Base-by-base conservation (phyloP, 2,329 filamentous ascomycete species). In the Westerdykella aurantiaca region DNA sequence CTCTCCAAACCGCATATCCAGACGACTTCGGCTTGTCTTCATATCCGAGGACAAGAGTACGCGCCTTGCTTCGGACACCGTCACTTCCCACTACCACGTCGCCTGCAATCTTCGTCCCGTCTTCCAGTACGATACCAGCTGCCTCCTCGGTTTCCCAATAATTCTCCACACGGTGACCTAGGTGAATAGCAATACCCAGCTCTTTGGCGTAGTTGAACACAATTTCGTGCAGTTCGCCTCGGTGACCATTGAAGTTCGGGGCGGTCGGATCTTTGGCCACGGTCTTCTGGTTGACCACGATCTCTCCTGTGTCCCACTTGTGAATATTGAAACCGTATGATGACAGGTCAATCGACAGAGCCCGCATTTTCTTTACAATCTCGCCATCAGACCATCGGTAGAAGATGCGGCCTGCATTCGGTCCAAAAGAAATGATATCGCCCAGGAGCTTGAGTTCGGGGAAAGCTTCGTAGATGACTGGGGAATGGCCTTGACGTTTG, bases 391-490 rank as follows among this genome's bases (percentile, higher is more conserved):
- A 68, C 80, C 80, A 84, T 3, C 80, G 74, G 41, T 75, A 59
- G 53, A 82, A 80, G 51, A 83, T 82, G 34, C 79, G 75, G 0
- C 78, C 78, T 11, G 72, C 78, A 50, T 83, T 83, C 38, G 76
- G 70, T 2, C 79, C 79, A 48, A 81, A 81, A 11, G 75, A 78
- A 49, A 82, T 82, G 48, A 82, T 81, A 63, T 82, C 77, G 41
- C 80, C 80, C 0, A 83, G 71, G 4, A 70, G 64, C 52, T 81
- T 83, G 43, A 82, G 72, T 42, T 75, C 72, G 6, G 64, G 63
- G 46, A 81, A 81, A 1, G 74, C 71, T 53, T 82, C 79, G 57
- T 81, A 80, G 47, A 83, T 72, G 43, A 73, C 66, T 14, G 80
- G 79, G 11, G 72, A 67, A 56, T 82, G 80, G 13, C 80, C 80